These are phyloP conservation scores for Poronia punctata DNA, from an alignment of 495 filamentous ascomycete genomes.

Conservation along the genomic window DNA sequence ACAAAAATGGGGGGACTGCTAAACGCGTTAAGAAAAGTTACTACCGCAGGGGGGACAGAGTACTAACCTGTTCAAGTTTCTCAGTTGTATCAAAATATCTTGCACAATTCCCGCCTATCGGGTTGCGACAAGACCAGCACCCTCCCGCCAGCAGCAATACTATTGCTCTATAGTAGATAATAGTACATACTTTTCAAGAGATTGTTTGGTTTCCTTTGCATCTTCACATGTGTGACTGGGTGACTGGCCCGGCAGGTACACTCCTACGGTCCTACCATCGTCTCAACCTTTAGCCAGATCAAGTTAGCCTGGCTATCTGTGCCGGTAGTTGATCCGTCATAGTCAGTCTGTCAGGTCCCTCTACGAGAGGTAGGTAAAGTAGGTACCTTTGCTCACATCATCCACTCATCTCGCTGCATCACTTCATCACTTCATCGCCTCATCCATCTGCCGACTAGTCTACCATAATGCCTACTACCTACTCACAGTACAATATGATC, in stretches of 20 bases:
- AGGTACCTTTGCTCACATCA: not conserved
- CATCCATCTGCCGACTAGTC: slow-evolving; percentile 1
- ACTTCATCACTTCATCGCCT: slow-evolving; percentile 1
- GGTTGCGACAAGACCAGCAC: slow-evolving; percentile 2
- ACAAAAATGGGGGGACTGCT: too few relatives aligned
- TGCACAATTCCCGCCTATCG: too few relatives aligned
- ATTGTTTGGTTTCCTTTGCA: slow-evolving; percentile 5
- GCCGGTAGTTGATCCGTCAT: not conserved
- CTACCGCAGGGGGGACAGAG: too few relatives aligned
- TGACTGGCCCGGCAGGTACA: slow-evolving; percentile 3
- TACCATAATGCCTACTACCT: slow-evolving; percentile 2
- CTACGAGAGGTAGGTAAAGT: too few relatives aligned
- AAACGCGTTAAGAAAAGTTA: too few relatives aligned
- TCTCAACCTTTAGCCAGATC: not conserved
- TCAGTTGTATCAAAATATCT: too few relatives aligned
- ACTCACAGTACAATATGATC: slow-evolving; percentile 1
- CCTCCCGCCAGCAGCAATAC: slow-evolving; percentile 1
- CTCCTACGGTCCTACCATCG: slow-evolving; percentile 1
- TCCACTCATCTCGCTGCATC: not conserved
- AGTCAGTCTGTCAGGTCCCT: not conserved
- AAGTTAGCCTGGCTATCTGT: too few relatives aligned
- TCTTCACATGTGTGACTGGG: slow-evolving; percentile 3
- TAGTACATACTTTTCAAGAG: not conserved
- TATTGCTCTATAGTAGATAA: not conserved
- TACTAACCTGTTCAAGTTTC: too few relatives aligned